Percentiles rank a stretch among this genome's conserved stretches.
phyloP scores from a whole-genome alignment of 768 basidiomycete genomes.

The Tricholoma matsutake region DNA sequence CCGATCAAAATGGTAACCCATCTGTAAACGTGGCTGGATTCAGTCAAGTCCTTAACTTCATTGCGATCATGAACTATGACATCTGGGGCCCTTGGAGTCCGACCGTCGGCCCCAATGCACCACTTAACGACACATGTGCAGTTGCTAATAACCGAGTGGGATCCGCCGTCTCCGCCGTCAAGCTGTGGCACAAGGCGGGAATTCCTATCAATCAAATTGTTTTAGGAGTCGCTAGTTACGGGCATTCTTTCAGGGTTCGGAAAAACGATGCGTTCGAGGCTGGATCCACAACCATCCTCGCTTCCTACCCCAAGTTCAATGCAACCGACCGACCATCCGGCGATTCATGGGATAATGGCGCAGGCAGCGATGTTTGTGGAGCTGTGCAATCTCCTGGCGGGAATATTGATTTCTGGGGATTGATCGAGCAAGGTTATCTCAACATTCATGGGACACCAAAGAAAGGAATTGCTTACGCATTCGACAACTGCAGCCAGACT shows the following conservation, averaged over 20 bases:
- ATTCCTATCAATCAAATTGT: constrained; percentile 68
- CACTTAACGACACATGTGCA: constrained; percentile 79
- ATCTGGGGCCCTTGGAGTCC: constrained; percentile 62
- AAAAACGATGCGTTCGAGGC: constrained; percentile 40
- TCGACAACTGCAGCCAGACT: constrained; percentile 70
- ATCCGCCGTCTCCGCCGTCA: constrained; percentile 72
- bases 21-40: constrained; percentile 68
- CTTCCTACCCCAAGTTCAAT: constrained; percentile 54
- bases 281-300: constrained; percentile 36
- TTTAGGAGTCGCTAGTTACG: constrained; percentile 81
- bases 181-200: constrained; percentile 71
- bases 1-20: constrained; percentile 49
- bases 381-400: constrained; percentile 47
- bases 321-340: constrained; percentile 46
- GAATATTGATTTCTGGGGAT: constrained; percentile 60
- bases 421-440: constrained; percentile 57
- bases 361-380: constrained; percentile 58
- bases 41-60: constrained; percentile 57
- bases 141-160: constrained; percentile 56
- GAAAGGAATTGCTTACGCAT: constrained; percentile 47
- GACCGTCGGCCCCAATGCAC: constrained; percentile 81
- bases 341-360: constrained; percentile 59
- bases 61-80: constrained; percentile 70
- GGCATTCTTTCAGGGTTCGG: constrained; percentile 69
- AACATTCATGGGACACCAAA: constrained; percentile 45